Evolutionary conservation across 257 asterid genomes (phyloP).

Genomic region (Echium plantagineum): DNA sequence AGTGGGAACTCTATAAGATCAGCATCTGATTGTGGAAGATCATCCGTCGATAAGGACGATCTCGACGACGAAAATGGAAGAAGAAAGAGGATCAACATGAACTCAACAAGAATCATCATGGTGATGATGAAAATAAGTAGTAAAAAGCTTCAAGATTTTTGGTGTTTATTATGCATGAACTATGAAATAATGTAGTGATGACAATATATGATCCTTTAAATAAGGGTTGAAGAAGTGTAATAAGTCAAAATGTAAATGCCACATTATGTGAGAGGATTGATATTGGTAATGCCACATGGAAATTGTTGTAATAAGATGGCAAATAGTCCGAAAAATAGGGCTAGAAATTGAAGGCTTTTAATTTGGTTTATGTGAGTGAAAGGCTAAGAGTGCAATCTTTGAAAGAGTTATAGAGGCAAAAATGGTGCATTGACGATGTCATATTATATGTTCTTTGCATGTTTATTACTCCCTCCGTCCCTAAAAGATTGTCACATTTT

Average conservation of each 20-base stretch:
- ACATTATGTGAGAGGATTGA: too few species aligned
- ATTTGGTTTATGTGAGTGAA: not conserved
- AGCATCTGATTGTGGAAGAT: slow-evolving; percentile 29
- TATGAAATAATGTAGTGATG: too few species aligned
- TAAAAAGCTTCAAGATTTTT: too few species aligned
- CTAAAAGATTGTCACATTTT: too few species aligned
- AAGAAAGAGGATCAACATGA: not conserved
- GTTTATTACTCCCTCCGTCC: too few species aligned
- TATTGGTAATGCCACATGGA: not conserved
- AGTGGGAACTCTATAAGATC: slow-evolving; percentile 57
- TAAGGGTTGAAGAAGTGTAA: too few species aligned
- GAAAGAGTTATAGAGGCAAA: not conserved
- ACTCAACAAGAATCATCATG: not conserved
- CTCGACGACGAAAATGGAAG: not conserved
- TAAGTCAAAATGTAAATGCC: not conserved
- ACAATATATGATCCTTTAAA: not conserved
- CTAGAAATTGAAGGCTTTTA: too few species aligned
- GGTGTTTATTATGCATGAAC: too few species aligned
- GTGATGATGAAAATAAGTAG: not conserved
- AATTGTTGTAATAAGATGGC: not conserved
- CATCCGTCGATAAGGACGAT: not conserved
- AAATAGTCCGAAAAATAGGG: not conserved
- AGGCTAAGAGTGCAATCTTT: not conserved
- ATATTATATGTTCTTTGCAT: too few species aligned
- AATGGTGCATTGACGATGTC: too few species aligned